These are phyloP conservation scores for Naematelia encephala DNA, from an alignment of 768 basidiomycete genomes.

Conservation along the genomic window DNA sequence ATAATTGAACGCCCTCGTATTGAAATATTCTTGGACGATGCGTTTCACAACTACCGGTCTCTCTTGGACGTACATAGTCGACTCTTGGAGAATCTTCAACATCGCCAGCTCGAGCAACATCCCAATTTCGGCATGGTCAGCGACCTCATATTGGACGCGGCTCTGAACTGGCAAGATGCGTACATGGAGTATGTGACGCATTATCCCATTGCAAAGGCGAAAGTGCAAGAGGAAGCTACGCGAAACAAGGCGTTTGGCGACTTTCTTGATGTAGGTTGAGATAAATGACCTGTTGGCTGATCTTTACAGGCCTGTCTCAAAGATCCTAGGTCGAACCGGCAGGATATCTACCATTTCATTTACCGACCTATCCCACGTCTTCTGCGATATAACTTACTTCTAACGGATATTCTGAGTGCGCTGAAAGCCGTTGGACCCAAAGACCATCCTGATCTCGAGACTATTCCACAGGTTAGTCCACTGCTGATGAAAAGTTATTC, in stretches of 20 bases:
- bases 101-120: constrained; percentile 51
- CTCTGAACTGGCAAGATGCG: constrained; percentile 50
- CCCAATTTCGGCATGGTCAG: constrained; percentile 48
- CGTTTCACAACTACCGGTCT: constrained; percentile 84
- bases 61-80: constrained; percentile 48
- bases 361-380: constrained; percentile 86
- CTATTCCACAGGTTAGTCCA: constrained; percentile 58
- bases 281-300: too few species aligned
- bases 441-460: constrained; percentile 73
- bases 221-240: constrained; percentile 46
- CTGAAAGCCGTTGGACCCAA: constrained; percentile 55
- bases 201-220: constrained; percentile 51
- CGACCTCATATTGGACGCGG: constrained; percentile 51
- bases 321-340: constrained; percentile 71
- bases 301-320: constrained; percentile 57
- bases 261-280: constrained; percentile 45
- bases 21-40: constrained; percentile 80
- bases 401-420: constrained; percentile 75
- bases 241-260: constrained; percentile 39
- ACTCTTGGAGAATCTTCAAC: constrained; percentile 44
- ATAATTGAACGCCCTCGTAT: constrained; percentile 60
- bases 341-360: constrained; percentile 91
- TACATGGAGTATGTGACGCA: constrained; percentile 51
- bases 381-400: constrained; percentile 78
- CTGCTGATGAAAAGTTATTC: background rate